Conservation (phyloP, 192 early-diverging fungal species). For the Globomyces pollinis-pini region DNA sequence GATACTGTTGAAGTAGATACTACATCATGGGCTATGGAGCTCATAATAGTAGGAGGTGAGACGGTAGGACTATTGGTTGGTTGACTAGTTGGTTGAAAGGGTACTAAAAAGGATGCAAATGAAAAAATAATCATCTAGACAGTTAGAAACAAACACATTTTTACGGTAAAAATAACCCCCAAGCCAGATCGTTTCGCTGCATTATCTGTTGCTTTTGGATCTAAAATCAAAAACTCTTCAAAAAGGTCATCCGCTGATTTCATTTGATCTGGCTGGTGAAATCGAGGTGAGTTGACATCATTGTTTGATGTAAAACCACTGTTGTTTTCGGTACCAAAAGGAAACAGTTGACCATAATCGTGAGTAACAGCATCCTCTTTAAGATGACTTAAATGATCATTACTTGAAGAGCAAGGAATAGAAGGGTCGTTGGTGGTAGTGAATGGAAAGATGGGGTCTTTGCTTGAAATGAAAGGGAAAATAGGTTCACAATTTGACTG, state of each 20-base stretch:
- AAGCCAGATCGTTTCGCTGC: neutral
- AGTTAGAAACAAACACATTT: neutral
- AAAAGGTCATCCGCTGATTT: neutral
- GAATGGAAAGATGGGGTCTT: too few species aligned
- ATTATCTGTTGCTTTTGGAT: neutral
- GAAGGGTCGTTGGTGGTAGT: too few species aligned
- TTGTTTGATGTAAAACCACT: too few species aligned
- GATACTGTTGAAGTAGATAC: neutral
- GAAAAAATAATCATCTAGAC: slow-evolving; percentile 12
- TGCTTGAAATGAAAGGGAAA: too few species aligned
- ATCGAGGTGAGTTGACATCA: too few species aligned
- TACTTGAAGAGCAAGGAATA: too few species aligned
- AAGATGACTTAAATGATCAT: too few species aligned
- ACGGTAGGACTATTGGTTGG: neutral
- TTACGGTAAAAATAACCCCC: neutral
- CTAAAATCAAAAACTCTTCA: slow-evolving; percentile 1
- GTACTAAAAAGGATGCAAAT: slow-evolving; percentile 8
- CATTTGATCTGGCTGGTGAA: neutral
- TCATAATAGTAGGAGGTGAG: neutral
- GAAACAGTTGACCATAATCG: neutral
- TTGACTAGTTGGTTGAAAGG: neutral
- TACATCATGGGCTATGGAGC: neutral
- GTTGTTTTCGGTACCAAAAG: too few species aligned
- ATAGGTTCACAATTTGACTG: too few species aligned
- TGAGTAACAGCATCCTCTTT: too few species aligned